Base-by-base conservation (phyloP, 2,329 filamentous ascomycete species). In the Pseudogymnoascus sp. region DNA sequence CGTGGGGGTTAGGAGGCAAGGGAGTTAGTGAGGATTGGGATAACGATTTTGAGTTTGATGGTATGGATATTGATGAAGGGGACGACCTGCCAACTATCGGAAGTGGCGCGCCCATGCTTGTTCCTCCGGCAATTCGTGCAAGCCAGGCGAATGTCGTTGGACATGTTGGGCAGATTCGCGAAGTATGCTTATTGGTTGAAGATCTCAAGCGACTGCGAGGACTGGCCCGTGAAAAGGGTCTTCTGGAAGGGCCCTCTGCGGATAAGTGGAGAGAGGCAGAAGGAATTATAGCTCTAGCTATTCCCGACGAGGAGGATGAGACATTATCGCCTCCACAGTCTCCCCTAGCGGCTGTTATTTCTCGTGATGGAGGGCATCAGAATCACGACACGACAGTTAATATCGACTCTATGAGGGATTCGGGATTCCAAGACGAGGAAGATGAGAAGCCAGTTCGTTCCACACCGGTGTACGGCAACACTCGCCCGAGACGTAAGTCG, bases 1-100 rank as follows among this genome's bases (percentile, higher is more conserved):
- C 90, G 0, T 93, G 90, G 90, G 89, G 89, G 2, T 77, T 91
- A 44, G 86, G 88, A n/a, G 87, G 85, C 66, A 93, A 93, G 74
- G 88, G 85, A 14, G 86, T 87, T 10, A 93, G 88, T 65, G 91
- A 96, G 72, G 90, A 95, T 71, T 96, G 91, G 91, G 91, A 93
- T 69, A 89, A 93, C 67, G 91, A 96, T 73, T 95, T 96, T 69
- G 89, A 93, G 65, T 93, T 93, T 72, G 72, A 74, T 8, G 67
- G 61, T 19, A 77, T 65, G 42, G 68, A 71, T 42, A 70, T 72
- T 13, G 70, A 72, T 11, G 82, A 73, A 37, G 74, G 76, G 29
- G 73, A 80, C 33, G 78, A 76, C 47, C 70, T 75, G 37, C 72
- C 66, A 4, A 74, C 74, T n/a, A 72, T 74, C 38, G 75, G 74